Base-by-base conservation (phyloP, 352 stramenopile genomes). In the Globisporangium alternatum region DNA sequence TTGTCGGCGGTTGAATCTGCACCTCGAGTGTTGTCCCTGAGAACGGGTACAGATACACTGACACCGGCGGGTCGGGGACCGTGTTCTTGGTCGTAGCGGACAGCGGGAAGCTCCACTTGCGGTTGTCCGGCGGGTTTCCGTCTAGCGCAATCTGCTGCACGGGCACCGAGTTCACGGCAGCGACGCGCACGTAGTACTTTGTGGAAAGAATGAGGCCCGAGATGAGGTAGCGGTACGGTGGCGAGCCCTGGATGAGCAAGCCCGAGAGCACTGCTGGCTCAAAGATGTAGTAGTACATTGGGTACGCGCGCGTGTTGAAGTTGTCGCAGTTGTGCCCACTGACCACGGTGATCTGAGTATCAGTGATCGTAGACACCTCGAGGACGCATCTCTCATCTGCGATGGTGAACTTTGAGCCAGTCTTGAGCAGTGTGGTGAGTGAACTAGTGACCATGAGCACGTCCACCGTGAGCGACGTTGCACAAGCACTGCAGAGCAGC, bases 111-210 rank as follows among this genome's bases (percentile, higher is more conserved):
- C 89, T 97, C 95, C 95, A 99, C 64, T 97, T 88, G 21, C 92
- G 93, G 65, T 98, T 98, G 64, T 98, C 77, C 10, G 81, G 83
- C 13, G 89, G 81, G 33, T 86, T 84, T 12, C 86, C 86, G 51
- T 75, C 75, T 12, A 95, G 72, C 28, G 94, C 76, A 54, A 98
- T 86, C 56, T 80, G 67, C 72, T 98, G 93, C 15, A 89, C 72
- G 1, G 79, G 78, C 28, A 99, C 89, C 9, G 81, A 88, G 74
- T 98, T 98, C 10, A 88, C 69, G 17, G 95, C 95, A 3, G 93
- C 89, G 30, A 99, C 84, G 5, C 95, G 83, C 2, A 98, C 85
- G 72, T 94, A 98, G 72, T 98, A 98, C 22, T 77, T 82, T 56
- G 77, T 90, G 21, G 62, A 69, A 5, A 78, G 65, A 9, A 66